phyloP scores from a whole-genome alignment of 257 asterid species.

The Cruciata laevipes region DNA sequence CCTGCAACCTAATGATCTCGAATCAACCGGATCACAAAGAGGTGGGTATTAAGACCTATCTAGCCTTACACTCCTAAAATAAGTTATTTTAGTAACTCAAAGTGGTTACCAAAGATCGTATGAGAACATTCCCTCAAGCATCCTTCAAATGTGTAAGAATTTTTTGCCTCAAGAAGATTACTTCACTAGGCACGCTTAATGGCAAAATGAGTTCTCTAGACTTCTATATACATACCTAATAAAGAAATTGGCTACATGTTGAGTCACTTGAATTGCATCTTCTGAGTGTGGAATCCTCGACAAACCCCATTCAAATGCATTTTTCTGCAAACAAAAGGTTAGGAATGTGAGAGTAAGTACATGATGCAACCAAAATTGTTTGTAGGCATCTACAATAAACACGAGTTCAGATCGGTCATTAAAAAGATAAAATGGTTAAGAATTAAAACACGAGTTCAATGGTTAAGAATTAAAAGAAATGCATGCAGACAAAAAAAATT shows the following conservation, averaged over 20 bases:
- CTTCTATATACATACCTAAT: slow-evolving; percentile 40
- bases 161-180: background rate
- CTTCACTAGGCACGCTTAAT: background rate
- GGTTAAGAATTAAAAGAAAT: background rate
- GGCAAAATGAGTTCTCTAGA: background rate
- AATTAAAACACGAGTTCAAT: too few relatives aligned
- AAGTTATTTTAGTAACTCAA: background rate
- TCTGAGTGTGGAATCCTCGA: slow-evolving; percentile 89
- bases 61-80: too few relatives aligned
- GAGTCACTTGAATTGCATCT: slow-evolving; percentile 94
- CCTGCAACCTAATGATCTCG: too few relatives aligned
- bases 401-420: background rate
- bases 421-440: too few relatives aligned
- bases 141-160: background rate
- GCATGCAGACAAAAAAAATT: background rate
- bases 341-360: background rate
- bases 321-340: slow-evolving; percentile 47
- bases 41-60: too few relatives aligned
- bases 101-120: background rate
- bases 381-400: background rate
- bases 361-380: background rate
- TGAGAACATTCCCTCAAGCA: too few relatives aligned
- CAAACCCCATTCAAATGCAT: slow-evolving; percentile 95
- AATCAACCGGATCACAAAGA: too few relatives aligned
- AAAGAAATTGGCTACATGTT: slow-evolving; percentile 80